Conservation (phyloP, 2,329 filamentous ascomycete genomes). For the Ceratocystis destructans region DNA sequence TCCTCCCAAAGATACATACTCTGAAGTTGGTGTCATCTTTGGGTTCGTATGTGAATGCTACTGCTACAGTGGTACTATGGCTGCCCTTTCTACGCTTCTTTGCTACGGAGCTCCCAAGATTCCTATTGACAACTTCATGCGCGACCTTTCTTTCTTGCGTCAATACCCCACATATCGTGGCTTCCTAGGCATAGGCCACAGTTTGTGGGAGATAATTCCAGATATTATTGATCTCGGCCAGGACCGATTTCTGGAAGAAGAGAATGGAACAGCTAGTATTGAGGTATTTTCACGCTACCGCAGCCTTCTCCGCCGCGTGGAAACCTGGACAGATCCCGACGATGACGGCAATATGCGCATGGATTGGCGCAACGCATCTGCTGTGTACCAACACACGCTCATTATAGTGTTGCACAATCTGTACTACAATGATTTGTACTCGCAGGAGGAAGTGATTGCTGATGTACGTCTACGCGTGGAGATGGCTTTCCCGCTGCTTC, state of each 20-base stretch:
- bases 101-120: constrained; percentile 5
- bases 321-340: constrained; percentile 13
- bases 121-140: constrained; percentile 16
- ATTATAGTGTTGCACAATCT: constrained; percentile 16
- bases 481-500: constrained; percentile 15
- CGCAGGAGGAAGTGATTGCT: constrained; percentile 10
- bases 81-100: constrained; percentile 10
- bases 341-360: constrained; percentile 14
- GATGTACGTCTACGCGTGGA: constrained; percentile 13
- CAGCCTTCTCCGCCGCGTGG: constrained; percentile 8
- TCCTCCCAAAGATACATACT: neutral
- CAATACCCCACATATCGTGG: constrained; percentile 10
- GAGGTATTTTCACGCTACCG: constrained; percentile 15
- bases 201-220: constrained; percentile 15
- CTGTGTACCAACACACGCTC: constrained; percentile 15
- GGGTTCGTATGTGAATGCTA: constrained; percentile 18
- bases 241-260: constrained; percentile 12
- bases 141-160: constrained; percentile 11
- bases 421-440: constrained; percentile 15
- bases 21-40: constrained; percentile 14
- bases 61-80: constrained; percentile 9
- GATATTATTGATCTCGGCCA: constrained; percentile 14
- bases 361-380: constrained; percentile 15
- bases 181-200: constrained; percentile 15
- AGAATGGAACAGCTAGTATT: constrained; percentile 6